A percentile compares a stretch with the other conserved stretches of the same genome.
Conservation (phyloP, 352 stramenopile genomes). For the Phytopythium boreale region DNA sequence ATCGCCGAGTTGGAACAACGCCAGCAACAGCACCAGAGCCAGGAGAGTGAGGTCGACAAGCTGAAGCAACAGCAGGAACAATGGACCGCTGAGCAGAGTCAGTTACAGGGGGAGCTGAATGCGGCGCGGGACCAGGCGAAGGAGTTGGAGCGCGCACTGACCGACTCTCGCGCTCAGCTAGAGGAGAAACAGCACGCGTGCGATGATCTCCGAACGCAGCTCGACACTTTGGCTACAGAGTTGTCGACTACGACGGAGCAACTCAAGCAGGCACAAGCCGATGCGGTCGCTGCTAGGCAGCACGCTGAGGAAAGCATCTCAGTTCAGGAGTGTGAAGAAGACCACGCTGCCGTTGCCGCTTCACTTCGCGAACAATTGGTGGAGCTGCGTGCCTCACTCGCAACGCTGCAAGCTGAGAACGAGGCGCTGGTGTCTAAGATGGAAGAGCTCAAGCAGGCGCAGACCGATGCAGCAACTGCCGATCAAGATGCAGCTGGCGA, state of each 20-base stretch:
- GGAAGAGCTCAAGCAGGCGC: neutral
- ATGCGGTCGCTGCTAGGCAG: constrained; percentile 11
- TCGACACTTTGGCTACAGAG: constrained; percentile 14
- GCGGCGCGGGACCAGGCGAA: constrained; percentile 32
- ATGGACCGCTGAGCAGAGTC: constrained; percentile 25
- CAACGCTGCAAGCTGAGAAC: constrained; percentile 9
- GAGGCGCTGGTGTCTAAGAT: neutral
- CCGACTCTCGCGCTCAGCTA: constrained; percentile 21
- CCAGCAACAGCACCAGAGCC: neutral
- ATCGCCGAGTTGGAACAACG: constrained; percentile 3
- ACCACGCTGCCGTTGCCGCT: neutral
- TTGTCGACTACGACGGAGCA: constrained; percentile 13
- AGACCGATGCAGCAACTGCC: neutral
- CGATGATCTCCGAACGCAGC: constrained; percentile 13
- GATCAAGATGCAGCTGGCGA: neutral
- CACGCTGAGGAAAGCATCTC: constrained; percentile 3
- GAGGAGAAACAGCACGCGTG: constrained; percentile 11
- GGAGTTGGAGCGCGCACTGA: constrained; percentile 20
- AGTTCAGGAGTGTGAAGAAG: neutral
- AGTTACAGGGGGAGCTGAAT: constrained; percentile 28
- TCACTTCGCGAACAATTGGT: neutral
- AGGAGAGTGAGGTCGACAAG: neutral
- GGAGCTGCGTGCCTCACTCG: neutral
- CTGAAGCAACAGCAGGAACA: constrained; percentile 10
- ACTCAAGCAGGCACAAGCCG: constrained; percentile 14